Evolutionary conservation across 768 basidiomycete species (phyloP).

Genomic region (Gautieria morchelliformis): DNA sequence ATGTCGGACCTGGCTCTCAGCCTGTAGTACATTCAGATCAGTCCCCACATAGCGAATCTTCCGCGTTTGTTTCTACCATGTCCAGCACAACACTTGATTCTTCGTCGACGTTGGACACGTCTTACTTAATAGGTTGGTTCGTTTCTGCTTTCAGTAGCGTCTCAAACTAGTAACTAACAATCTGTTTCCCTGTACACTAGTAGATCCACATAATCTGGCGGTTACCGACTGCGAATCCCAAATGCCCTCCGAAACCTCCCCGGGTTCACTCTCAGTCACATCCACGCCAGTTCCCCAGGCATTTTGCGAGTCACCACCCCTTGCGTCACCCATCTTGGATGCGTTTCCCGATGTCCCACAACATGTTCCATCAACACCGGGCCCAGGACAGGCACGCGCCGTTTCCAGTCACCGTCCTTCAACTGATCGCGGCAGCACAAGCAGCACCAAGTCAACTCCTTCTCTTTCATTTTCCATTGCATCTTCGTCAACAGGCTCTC

Average conservation of each 20-base stretch:
- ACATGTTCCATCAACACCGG: constrained; percentile 1
- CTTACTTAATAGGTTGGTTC: no score
- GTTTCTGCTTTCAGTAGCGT: no score
- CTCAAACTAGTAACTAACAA: no score
- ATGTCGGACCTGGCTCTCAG: background rate
- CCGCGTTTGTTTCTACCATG: no score
- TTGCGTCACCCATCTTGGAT: constrained; percentile 4
- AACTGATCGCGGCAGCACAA: background rate
- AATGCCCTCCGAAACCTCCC: background rate
- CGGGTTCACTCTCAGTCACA: background rate
- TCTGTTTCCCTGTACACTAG: no score
- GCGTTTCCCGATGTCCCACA: constrained; percentile 4
- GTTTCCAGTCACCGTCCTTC: background rate
- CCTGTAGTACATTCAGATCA: no score
- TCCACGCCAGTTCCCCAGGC: background rate
- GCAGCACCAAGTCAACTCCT: constrained; percentile 5
- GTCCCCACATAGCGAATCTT: no score
- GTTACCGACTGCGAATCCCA: background rate
- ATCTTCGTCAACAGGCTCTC: background rate
- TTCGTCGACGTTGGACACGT: no score
- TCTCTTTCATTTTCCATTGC: background rate
- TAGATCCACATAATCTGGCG: background rate
- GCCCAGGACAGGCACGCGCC: background rate
- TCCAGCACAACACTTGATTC: no score
- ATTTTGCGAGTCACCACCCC: background rate